Base-by-base conservation (phyloP, 2,329 filamentous ascomycete genomes). In the Westerdykella sp. region DNA sequence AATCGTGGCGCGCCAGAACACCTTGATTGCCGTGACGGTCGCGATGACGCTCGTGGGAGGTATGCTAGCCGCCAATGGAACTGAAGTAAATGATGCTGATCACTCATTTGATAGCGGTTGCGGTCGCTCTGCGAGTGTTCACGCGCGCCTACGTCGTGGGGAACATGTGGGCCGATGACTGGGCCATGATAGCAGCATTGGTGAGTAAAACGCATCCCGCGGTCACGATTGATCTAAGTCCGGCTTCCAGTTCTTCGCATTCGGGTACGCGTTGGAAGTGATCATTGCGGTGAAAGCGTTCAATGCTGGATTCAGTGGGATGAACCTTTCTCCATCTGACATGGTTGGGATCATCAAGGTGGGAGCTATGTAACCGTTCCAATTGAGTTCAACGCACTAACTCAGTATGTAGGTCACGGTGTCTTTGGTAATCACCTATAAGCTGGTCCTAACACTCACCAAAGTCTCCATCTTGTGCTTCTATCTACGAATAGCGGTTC, bases 391-490 rank as follows among this genome's bases (percentile, higher is more conserved):
- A 22, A 28, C 21, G 13, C 12, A 12, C 18, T 18, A 11, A 14
- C 45, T 50, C 16, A 46, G 16, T 10, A 30, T 34, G 34, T 16
- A 59, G 56, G 25, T 56, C 23, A 50, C 48, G 13, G 46, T 55
- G 18, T 49, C 53, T 9, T 39, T 49, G 10, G 47, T 60, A 9
- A 45, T 55, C 9, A 43, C 51, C 1, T 60, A 60, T 41, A 60
- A 60, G 38, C 35, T 46, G 22, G 49, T 52, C 15, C 40, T 56
- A 9, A 53, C 57, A 13, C 28, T 55, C 5, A 59, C 64, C 42
- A 65, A 65, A 41, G 47, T 56, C 4, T 65, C 61, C 9, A 66
- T 66, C 22, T 37, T 66, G 4, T 47, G 51, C 35, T 60, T 66
- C 11, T 66, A 66, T 34, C 47, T 65, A 1, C 51, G 61, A 30